Percentiles rank a stretch among this genome's conserved stretches.
Conservation (phyloP, 805 yeast genomes). For the Yamadazyma laniorum region DNA sequence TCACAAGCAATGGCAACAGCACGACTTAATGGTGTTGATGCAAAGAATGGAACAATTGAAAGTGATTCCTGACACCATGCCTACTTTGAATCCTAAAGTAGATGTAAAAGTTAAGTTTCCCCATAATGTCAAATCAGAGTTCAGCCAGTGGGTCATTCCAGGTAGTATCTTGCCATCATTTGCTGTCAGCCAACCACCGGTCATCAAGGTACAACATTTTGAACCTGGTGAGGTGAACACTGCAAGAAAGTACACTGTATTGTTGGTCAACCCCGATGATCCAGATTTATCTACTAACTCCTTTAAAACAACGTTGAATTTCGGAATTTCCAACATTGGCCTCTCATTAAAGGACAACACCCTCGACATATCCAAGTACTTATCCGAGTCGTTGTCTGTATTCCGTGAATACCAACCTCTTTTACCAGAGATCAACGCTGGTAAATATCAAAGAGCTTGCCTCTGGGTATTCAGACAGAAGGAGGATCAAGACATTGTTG, state of each 20-base stretch:
- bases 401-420: constrained; percentile 73
- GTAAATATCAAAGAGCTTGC: constrained; percentile 73
- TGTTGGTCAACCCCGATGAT: constrained; percentile 87
- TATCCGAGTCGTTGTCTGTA: constrained; percentile 30
- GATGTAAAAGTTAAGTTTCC: constrained; percentile 76
- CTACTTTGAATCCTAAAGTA: constrained; percentile 79
- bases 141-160: constrained; percentile 72
- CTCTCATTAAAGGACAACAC: constrained; percentile 57
- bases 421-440: constrained; percentile 80
- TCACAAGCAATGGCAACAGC: constrained; percentile 66
- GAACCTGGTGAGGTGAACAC: constrained; percentile 34
- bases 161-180: constrained; percentile 73
- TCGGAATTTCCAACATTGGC: constrained; percentile 71
- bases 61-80: constrained; percentile 91
- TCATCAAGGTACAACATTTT: constrained; percentile 71
- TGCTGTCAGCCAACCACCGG: constrained; percentile 75
- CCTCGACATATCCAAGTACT: constrained; percentile 45
- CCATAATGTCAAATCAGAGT: constrained; percentile 51
- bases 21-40: constrained; percentile 76
- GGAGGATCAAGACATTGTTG: constrained; percentile 16
- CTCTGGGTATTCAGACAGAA: constrained; percentile 89
- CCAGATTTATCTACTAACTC: constrained; percentile 74
- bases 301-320: constrained; percentile 68
- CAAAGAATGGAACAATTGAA: constrained; percentile 85
- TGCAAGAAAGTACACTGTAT: constrained; percentile 64